phyloP scores from a whole-genome alignment of 495 filamentous ascomycete genomes.

The Talaromyces wortmannii region DNA sequence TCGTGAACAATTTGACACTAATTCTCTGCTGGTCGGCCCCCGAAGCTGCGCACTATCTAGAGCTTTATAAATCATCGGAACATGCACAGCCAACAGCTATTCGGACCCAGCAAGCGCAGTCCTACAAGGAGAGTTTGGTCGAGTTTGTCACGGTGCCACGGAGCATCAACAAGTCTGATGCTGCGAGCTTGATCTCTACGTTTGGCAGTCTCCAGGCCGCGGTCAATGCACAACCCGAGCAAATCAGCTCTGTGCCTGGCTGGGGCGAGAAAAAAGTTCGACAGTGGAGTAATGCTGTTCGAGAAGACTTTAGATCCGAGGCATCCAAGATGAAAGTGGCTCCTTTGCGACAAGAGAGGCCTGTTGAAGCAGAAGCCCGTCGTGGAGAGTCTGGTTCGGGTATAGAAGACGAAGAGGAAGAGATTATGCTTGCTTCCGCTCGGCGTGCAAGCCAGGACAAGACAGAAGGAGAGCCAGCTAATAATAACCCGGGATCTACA shows the following conservation, averaged over 20 bases:
- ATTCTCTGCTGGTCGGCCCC: slow-evolving; percentile 90
- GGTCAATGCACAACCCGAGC: slow-evolving; percentile 80
- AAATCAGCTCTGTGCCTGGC: slow-evolving; percentile 71
- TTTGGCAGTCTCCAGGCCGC: slow-evolving; percentile 85
- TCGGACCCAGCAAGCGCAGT: slow-evolving; percentile 69
- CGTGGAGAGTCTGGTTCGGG: slow-evolving; percentile 14
- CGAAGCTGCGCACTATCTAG: slow-evolving; percentile 88
- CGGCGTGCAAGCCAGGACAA: not conserved
- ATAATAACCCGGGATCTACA: no score
- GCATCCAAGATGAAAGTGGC: slow-evolving; percentile 53
- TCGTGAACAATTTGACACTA: slow-evolving; percentile 87
- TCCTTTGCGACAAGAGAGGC: slow-evolving; percentile 8
- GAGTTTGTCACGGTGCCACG: slow-evolving; percentile 89
- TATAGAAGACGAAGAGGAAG: slow-evolving; percentile 28
- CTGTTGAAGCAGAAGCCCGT: slow-evolving; percentile 5
- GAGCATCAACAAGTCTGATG: slow-evolving; percentile 90
- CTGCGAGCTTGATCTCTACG: slow-evolving; percentile 74
- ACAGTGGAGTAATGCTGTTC: slow-evolving; percentile 70
- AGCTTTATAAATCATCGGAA: slow-evolving; percentile 90
- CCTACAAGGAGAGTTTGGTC: slow-evolving; percentile 81
- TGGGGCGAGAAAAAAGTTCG: slow-evolving; percentile 96
- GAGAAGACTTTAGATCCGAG: slow-evolving; percentile 74
- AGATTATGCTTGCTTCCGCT: slow-evolving; percentile 16
- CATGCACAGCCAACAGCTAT: slow-evolving; percentile 76
- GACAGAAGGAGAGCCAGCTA: not conserved